Base-by-base conservation (phyloP, 2,329 filamentous ascomycete genomes). In the Colletotrichum sp. region DNA sequence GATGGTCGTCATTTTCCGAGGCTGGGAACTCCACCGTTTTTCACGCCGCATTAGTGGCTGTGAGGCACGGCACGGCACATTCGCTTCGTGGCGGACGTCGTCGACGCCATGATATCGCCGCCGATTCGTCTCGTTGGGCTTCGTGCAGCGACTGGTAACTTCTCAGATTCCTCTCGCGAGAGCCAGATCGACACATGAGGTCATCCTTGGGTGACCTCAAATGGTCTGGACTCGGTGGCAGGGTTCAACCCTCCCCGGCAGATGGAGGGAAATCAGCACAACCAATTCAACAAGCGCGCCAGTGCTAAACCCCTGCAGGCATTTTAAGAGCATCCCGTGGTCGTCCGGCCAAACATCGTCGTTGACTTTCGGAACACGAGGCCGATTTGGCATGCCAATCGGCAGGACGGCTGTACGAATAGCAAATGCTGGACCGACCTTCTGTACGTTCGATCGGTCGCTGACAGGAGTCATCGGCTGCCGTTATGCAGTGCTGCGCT, bases 341-440 rank as follows among this genome's bases (percentile, higher is more conserved):
- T 55, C 62, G 22, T 60, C 60, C 22, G 62, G 71, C 71, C 57
- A 69, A 69, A 44, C 65, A 24, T 71, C 34, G 34, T 26, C 28
- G 69, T 30, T 28, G 30, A 28, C 69, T 59, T 67, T 73, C 70
- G 69, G 73, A 64, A 68, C 70, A 32, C n/a, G 18, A 64, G 63
- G 73, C 73, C 73, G 64, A 68, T 75, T 75, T 68, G 69, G 70
- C 59, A 68, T 71, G 57, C 57, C 67, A 62, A 44, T 75, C 62
- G 69, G 63, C 72, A 52, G 18, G 59, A 63, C 59, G 52, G 30
- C 26, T 59, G 59, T 22, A 28, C 44, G 44, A 48, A 48, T 48
- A 22, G 44, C 18, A 67, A 59, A 55, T 52, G 34, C 62, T 59
- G 30, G 44, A 22, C 44, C 44, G 44, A 22, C 44, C n/a, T 48